Evolutionary conservation across 2,329 filamentous ascomycete species (phyloP), one percentile per base, ranked within the genome.

Genomic region (Fusarium sp.): DNA sequence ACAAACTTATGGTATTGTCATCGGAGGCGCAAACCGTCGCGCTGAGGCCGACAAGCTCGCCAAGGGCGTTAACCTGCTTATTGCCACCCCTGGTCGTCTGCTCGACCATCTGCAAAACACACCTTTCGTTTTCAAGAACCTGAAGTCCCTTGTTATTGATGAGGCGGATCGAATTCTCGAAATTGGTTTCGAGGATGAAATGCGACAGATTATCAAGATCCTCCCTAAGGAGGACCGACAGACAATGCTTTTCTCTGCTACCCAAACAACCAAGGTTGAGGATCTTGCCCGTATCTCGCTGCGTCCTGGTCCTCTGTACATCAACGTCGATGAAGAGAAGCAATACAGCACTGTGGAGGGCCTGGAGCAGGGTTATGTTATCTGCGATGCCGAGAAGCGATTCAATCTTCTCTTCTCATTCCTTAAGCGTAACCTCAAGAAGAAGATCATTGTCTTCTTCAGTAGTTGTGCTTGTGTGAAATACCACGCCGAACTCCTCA

Each of bases 391-490:
- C 10, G 95, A 98, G 83, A 95, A 96, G 84, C 92, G 96, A 30
- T 99, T 99, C 87, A 87, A 97, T 41, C 87, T 99, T 28, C 90
- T 99, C 30, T 98, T 97, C 85, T 96, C 94, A 1, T 98, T 99
- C 86, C 87, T 99, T 54, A 96, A 97, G 85, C 91, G 93, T 77
- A 84, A 97, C 84, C 87, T 93, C 63, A 96, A 95, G 88, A 98
- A 98, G 84, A 98, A 98, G 89, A 93, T 98, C 72, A 98, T 98
- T 81, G 95, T 98, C 70, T 98, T 98, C 87, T 95, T 98, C 84
- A 94, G 92, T 77, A 95, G 92, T 80, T 97, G 95, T 82, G 94
- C 94, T 80, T 97, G 93, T 75, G 96, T 98, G 79, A 97, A 97
- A 82, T 99, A 98, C 84, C 95, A 98, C 84, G 91, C 94, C 32